Conservation (phyloP, 202 grass and related monocot genomes). For the Digitaria exilis region DNA sequence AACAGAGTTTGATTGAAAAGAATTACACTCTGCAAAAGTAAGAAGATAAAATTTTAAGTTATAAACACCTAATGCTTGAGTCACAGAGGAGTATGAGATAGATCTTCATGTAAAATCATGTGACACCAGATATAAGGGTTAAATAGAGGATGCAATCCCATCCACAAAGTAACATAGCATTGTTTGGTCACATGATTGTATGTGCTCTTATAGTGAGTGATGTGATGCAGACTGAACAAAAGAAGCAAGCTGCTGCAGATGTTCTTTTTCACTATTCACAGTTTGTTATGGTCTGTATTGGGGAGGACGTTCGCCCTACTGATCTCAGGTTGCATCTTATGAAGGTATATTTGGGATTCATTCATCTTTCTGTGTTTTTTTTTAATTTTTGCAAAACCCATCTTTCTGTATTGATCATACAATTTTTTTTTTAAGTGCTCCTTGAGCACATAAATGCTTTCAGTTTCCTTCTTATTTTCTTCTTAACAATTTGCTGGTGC, state of each 20-base stretch:
- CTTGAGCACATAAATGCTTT: background rate
- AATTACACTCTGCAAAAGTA: no score
- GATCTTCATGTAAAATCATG: background rate
- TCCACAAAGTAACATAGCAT: background rate
- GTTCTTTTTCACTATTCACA: slow-evolving; percentile 87
- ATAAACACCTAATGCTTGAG: background rate
- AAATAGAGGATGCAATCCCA: background rate
- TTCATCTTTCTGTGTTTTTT: no score
- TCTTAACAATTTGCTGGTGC: background rate
- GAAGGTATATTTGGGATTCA: no score
- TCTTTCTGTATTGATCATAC: slow-evolving; percentile 10
- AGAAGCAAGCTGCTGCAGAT: slow-evolving; percentile 85
- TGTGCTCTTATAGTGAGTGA: slow-evolving; percentile 27
- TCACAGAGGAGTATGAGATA: background rate
- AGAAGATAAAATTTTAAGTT: background rate
- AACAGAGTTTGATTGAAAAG: no score
- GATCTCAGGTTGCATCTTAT: slow-evolving; percentile 96
- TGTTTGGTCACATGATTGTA: background rate
- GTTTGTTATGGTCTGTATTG: slow-evolving; percentile 95
- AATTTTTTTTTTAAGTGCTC: slow-evolving; percentile 5
- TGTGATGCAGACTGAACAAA: slow-evolving; percentile 68
- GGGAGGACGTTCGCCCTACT: slow-evolving; percentile 79
- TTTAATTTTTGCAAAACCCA: no score
- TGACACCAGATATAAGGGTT: background rate
- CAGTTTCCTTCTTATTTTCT: background rate